Conservation (phyloP, 164 flowering plant species). For the Vitis cinerea region DNA sequence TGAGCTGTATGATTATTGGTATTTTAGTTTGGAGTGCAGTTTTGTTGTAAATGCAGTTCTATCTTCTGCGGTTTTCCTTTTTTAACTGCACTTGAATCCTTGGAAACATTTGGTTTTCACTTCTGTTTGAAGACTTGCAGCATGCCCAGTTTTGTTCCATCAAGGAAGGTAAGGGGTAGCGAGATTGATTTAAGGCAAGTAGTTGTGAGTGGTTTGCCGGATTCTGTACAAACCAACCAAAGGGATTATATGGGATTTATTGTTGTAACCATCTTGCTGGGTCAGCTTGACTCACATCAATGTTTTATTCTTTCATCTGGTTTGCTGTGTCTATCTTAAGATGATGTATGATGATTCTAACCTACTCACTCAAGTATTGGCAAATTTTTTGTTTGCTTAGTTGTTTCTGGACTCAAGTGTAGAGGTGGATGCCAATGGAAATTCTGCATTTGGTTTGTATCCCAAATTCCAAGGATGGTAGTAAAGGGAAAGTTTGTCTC, state of each 20-base stretch:
- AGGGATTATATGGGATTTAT: constrained; percentile 10
- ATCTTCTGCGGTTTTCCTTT: background rate
- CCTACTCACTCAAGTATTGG: no score
- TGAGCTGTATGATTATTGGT: constrained; percentile 24
- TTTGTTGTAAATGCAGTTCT: constrained; percentile 31
- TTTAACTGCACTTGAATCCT: constrained; percentile 2
- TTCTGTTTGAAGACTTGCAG: constrained; percentile 10
- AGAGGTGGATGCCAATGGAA: no score
- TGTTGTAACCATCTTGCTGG: constrained; percentile 20
- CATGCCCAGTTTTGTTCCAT: constrained; percentile 46
- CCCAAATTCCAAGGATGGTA: background rate
- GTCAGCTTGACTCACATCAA: background rate
- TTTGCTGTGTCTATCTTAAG: background rate
- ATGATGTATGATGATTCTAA: background rate
- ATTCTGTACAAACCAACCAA: constrained; percentile 26
- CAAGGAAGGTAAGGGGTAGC: constrained; percentile 13
- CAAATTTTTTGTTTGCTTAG: no score
- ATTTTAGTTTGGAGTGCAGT: constrained; percentile 29
- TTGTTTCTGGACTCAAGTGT: no score
- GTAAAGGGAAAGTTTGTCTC: no score
- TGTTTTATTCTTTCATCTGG: constrained; percentile 25
- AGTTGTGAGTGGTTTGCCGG: constrained; percentile 15
- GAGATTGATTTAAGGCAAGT: constrained; percentile 9
- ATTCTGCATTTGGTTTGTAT: background rate
- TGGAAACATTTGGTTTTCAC: constrained; percentile 4